A percentile compares a stretch with the other conserved stretches of the same genome.
phyloP scores from a whole-genome alignment of 768 basidiomycete genomes.

The Pisolithus marmoratus region DNA sequence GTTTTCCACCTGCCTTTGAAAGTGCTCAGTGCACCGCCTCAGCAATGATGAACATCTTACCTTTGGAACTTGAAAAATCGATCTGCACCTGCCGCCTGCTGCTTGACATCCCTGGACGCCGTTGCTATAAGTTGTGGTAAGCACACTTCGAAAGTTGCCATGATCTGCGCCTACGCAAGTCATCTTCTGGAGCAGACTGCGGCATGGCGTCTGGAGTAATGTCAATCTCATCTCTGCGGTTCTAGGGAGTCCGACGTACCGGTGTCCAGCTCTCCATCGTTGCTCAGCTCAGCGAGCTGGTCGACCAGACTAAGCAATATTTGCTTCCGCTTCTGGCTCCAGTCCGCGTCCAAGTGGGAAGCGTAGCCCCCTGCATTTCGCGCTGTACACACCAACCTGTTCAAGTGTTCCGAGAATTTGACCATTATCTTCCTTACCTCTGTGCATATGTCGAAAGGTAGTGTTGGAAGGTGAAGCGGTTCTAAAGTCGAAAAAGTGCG shows the following conservation, averaged over 20 bases:
- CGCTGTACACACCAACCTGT: not conserved
- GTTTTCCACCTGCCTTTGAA: conserved; percentile 37
- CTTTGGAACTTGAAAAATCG: conserved; percentile 43
- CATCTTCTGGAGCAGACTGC: conserved; percentile 37
- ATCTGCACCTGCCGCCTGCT: conserved; percentile 45
- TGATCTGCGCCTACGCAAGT: conserved; percentile 35
- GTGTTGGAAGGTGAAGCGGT: no score
- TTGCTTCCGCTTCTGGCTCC: not conserved
- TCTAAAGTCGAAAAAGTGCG: no score
- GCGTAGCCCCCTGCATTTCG: not conserved
- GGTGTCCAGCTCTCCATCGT: not conserved
- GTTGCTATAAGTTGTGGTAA: conserved; percentile 6
- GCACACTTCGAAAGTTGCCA: not conserved
- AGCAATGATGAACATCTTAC: conserved; percentile 21
- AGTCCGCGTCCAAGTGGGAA: not conserved
- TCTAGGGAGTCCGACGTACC: not conserved
- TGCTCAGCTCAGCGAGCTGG: not conserved
- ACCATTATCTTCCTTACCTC: not conserved
- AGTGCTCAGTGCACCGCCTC: not conserved
- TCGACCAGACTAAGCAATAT: not conserved
- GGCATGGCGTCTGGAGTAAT: conserved; percentile 20
- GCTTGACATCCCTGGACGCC: conserved; percentile 43
- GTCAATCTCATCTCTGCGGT: not conserved
- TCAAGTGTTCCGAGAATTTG: not conserved
- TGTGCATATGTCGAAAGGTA: not conserved